Base-by-base conservation (phyloP, 23 red algal genomes). In the Gracilariopsis chorda region DNA sequence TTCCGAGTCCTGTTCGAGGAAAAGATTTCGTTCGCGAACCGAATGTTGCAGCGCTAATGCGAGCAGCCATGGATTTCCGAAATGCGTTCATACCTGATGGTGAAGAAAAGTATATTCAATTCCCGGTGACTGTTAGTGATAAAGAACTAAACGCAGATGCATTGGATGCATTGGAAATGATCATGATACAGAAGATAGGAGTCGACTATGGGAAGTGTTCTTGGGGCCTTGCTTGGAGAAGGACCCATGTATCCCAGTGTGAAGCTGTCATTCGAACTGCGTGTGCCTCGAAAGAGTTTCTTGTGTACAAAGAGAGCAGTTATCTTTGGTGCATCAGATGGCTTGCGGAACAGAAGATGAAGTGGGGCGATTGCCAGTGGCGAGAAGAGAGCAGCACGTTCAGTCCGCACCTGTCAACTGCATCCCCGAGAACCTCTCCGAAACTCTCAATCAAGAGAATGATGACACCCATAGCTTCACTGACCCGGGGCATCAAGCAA, bases 91-190 rank as follows among this genome's bases (percentile, higher is more conserved):
- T 77, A 55, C 48, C n/a, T 1, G 44, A 30, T 25, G 10, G 29
- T 7, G 17, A 52, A 17, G 44, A 51, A 36, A 77, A 52, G 21
- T 77, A 77, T 37, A 55, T 77, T 30, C 21, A 53, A 44, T 77
- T 52, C 51, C 44, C 72, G 2, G 19, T 19, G 21, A 8, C 40
- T 32, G 72, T 37, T 1, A 52, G 40, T 1, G 72, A 77, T 51
- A 77, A 77, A 43, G 51, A 77, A 17, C 48, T 77, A 2, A 77
- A 77, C 7, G 51, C 72, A 3, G 72, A 77, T 77, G 72, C 72
- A 10, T 27, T 48, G 16, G 72, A 77, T 77, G 40, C 40, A 11
- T 44, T 77, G n/a, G 72, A 77, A 11, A 2, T 29, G 1, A 51
- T 77, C 44, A 48, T 77, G 44, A 52, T 77, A 17, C 17, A 77